Percentiles rank a stretch among this genome's conserved stretches.
These are phyloP conservation scores for Abrus precatorius DNA, from an alignment of 306 rosid genomes.

Conservation along the genomic window DNA sequence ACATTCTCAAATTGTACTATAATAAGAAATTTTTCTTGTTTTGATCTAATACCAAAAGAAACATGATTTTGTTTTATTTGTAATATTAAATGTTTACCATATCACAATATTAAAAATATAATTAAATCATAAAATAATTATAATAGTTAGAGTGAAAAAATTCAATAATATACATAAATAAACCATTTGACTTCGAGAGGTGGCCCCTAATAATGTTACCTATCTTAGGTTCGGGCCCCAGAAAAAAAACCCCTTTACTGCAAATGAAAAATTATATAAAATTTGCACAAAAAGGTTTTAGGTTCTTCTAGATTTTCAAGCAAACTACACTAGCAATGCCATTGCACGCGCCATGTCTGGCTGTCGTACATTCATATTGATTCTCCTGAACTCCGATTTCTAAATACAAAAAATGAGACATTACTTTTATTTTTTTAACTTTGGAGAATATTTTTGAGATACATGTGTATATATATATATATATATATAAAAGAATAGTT, in stretches of 20 bases:
- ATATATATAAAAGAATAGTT: no score
- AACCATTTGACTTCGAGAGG: neutral
- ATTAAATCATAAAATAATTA: neutral
- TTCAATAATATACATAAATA: neutral
- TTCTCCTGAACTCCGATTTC: no score
- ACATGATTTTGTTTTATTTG: neutral
- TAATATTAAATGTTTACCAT: neutral
- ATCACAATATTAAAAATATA: neutral
- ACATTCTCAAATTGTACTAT: neutral
- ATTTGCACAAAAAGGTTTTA: neutral
- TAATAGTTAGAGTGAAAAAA: neutral
- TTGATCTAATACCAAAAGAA: neutral
- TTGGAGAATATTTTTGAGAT: no score
- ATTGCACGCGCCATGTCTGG: no score
- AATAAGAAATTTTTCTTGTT: neutral
- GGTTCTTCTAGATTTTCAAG: neutral
- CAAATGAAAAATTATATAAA: no score
- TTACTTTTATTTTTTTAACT: no score
- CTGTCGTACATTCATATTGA: no score
- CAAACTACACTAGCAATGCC: neutral
- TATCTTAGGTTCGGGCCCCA: conserved; percentile 3
- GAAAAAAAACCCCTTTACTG: neutral
- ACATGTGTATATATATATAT: no score
- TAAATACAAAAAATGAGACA: no score
- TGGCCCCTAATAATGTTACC: neutral